Percentiles rank a stretch among this genome's conserved stretches.
These are phyloP conservation scores for Trametes cinnabarina DNA, from an alignment of 768 basidiomycete species.

Conservation along the genomic window DNA sequence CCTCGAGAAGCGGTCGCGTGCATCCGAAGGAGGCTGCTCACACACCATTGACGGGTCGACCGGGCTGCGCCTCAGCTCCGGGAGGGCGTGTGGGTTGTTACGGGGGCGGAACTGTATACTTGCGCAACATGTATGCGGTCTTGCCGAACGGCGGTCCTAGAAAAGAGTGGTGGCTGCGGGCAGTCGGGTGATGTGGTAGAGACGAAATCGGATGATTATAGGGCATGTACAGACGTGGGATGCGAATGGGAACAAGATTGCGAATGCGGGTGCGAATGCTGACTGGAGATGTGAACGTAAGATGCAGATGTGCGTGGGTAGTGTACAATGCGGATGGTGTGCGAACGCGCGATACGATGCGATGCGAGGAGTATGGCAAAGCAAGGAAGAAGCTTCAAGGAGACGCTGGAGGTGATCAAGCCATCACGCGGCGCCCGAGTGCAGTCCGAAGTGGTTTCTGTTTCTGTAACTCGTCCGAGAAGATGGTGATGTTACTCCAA, in stretches of 20 bases:
- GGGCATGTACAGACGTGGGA: neutral
- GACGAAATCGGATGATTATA: neutral
- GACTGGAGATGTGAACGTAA: neutral
- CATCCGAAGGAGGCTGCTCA: conserved; percentile 4
- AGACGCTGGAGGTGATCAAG: neutral
- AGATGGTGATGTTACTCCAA: too few species aligned
- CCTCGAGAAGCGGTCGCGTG: conserved; percentile 16
- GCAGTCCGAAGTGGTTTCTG: too few species aligned
- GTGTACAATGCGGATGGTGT: conserved; percentile 16
- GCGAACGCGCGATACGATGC: neutral
- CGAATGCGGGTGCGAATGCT: neutral
- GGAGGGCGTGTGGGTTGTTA: neutral
- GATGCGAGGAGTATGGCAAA: neutral
- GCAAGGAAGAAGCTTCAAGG: conserved; percentile 3
- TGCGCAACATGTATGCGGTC: too few species aligned
- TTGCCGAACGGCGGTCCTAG: too few species aligned
- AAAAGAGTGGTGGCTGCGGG: neutral
- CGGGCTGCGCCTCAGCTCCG: neutral
- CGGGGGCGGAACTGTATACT: neutral
- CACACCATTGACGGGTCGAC: conserved; percentile 5
- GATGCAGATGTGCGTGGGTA: conserved; percentile 3
- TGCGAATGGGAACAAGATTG: neutral
- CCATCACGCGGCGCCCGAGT: neutral
- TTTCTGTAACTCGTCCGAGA: too few species aligned
- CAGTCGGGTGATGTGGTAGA: neutral